Evolutionary conservation across 148 eudicot species (phyloP), one percentile per base, ranked within the genome.

Genomic region (Cornus kousa): DNA sequence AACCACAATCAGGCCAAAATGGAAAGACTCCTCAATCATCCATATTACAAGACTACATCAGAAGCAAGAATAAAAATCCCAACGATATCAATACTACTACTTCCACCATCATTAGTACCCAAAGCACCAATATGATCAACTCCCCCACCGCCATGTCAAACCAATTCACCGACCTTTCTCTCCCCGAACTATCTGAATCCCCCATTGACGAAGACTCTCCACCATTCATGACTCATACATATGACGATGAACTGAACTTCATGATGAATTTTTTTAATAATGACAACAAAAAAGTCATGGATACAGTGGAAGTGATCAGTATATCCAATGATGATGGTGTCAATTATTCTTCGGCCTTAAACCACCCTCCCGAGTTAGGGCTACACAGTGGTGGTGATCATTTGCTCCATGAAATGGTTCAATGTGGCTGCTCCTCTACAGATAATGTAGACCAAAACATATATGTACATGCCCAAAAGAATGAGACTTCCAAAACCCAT

Each of bases 21-120:
- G 79, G 80, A 20, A 64, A 77, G 14, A 35, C 31, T 9, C 84
- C 67, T 70, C 84, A 70, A 73, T 80, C 89, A 17, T 82, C 91
- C 9, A 22, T 89, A 22, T 82, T 94, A 50, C 89, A 89, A 81
- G 88, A 89, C 0, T 94, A 94, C 87, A 87, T 91, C 46, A 85
- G 39, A 66, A 84, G 67, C 83, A 77, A 68, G 77, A 75, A 59
- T 39, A 77, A 68, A 74, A 75, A 59, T 39, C 73, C 53, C 53
- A 32, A 28, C 24, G 67, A 67, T 40, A 53, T 48, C 28, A 65
- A 24, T 64, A 46, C 43, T 64, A 46, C 43, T 46, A 53, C 74
- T 20, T 66, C 59, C 24, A 2, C 72, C 31, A 19, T 24, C 28
- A 24, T 69, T 14, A 76, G 1, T 43, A 7, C 6, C 4, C 48